Base-by-base conservation (phyloP, 345 rosid genomes). In the Clausena lansium region DNA sequence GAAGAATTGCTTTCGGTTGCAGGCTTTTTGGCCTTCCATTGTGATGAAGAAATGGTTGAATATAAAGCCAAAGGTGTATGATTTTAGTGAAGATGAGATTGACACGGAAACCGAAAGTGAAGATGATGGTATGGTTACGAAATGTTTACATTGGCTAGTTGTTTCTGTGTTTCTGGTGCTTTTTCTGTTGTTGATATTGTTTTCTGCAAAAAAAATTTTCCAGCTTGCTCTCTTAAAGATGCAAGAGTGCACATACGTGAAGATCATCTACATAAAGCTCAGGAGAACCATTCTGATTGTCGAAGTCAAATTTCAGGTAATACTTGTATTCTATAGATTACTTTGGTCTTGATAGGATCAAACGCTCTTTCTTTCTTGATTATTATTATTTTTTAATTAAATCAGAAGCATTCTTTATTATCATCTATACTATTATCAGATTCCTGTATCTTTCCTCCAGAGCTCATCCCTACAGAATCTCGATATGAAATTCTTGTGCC, bases 1-100 rank as follows among this genome's bases (percentile, higher is more conserved):
- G 74, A 80, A 58, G 24, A 33, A 65, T 66, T 70, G 58, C 66
- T 47, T 74, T 75, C 73, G 17, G 2, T 77, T 81, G 82, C 87
- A 97, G 97, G 88, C 85, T 30, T 97, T 94, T 79, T 93, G 98
- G 98, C 98, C 98, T 62, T 96, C 98, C 57, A 81, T 90, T 85
- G 92, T 97, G 76, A 89, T 97, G 98, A 97, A 94, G 88, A 97
- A 94, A 82, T 97, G 99, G 99, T 55, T 97, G 28, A 97, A 97
- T 79, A 93, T 93, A 79, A 89, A 89, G 84, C 99, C 98, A 0
- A 87, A 88, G 87, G 87, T 79, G 25, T 76, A 82, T 70, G 99
- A 97, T 77, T 97, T 97, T 82, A 97, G 99, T 38, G 99, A 92
- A 81, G 99, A 97, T 60, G 99, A 97, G 86, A 84, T 80, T 11